phyloP scores from a whole-genome alignment of 192 early-diverging fungal genomes.

The Entrophospora sp. region DNA sequence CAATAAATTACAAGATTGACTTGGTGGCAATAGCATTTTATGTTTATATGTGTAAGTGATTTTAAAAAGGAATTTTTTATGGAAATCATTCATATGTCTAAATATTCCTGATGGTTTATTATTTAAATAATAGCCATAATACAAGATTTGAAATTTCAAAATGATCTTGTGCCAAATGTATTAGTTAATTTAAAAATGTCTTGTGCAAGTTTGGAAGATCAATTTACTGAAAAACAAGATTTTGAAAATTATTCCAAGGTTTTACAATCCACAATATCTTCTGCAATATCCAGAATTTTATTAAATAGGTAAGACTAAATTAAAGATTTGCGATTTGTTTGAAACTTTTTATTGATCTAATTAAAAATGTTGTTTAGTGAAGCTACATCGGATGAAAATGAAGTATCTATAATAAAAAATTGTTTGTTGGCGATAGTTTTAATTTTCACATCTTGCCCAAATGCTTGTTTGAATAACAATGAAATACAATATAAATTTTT shows the following conservation, averaged over 20 bases:
- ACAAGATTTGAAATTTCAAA: constrained; percentile 34
- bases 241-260: constrained; percentile 20
- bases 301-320: constrained; percentile 3
- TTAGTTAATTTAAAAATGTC: constrained; percentile 38
- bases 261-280: constrained; percentile 9
- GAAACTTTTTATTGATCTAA: background rate
- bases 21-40: constrained; percentile 43
- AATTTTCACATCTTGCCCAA: constrained; percentile 1
- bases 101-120: background rate
- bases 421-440: background rate
- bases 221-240: constrained; percentile 10
- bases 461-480: background rate
- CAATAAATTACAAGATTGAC: constrained; percentile 37
- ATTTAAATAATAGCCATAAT: constrained; percentile 29
- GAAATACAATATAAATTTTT: background rate
- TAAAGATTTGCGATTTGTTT: background rate
- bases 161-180: constrained; percentile 33
- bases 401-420: constrained; percentile 6
- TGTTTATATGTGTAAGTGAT: constrained; percentile 33
- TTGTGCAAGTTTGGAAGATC: constrained; percentile 25
- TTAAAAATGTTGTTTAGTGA: background rate
- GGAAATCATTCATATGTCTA: background rate
- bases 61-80: background rate
- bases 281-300: constrained; percentile 14
- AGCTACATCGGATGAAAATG: background rate